phyloP scores from a whole-genome alignment of 2,329 filamentous ascomycete species.

The Neofusicoccum parvum region DNA sequence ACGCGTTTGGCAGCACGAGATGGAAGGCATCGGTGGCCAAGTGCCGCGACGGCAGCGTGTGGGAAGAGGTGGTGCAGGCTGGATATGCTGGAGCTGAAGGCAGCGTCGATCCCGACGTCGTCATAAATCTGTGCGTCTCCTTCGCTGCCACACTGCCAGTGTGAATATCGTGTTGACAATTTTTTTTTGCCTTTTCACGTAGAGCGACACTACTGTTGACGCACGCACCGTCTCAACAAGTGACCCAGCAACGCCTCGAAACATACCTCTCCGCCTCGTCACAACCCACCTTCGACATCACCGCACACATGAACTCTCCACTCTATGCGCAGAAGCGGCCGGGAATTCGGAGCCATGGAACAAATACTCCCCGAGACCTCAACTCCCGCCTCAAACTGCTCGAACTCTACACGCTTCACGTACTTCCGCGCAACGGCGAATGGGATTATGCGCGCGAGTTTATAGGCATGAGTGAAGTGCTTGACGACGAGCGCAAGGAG shows the following conservation, averaged over 20 bases:
- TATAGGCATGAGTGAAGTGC: constrained; percentile 78
- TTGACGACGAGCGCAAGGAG: constrained; percentile 90
- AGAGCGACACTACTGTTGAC: constrained; percentile 87
- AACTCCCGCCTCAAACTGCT: constrained; percentile 86
- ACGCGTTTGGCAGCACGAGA: constrained; percentile 79
- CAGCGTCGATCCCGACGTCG: constrained; percentile 91
- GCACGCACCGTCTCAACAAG: constrained; percentile 79
- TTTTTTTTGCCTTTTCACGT: not conserved
- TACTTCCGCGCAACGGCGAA: constrained; percentile 88
- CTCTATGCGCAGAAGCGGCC: constrained; percentile 35
- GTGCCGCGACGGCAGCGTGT: constrained; percentile 87
- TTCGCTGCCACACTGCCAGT: not conserved
- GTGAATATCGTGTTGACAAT: not conserved
- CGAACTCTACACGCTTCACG: constrained; percentile 92
- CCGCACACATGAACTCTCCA: constrained; percentile 60
- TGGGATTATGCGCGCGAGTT: constrained; percentile 96
- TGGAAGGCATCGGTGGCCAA: constrained; percentile 82
- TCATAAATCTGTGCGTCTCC: constrained; percentile 71
- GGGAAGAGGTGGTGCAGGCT: constrained; percentile 86
- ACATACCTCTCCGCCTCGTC: constrained; percentile 80
- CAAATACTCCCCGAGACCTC: constrained; percentile 81
- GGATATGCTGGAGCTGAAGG: constrained; percentile 88
- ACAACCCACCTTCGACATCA: constrained; percentile 72
- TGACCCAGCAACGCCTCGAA: constrained; percentile 88
- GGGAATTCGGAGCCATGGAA: constrained; percentile 57